Conservation (phyloP, 2,329 filamentous ascomycete species). For the Bipolaris sorokiniana region DNA sequence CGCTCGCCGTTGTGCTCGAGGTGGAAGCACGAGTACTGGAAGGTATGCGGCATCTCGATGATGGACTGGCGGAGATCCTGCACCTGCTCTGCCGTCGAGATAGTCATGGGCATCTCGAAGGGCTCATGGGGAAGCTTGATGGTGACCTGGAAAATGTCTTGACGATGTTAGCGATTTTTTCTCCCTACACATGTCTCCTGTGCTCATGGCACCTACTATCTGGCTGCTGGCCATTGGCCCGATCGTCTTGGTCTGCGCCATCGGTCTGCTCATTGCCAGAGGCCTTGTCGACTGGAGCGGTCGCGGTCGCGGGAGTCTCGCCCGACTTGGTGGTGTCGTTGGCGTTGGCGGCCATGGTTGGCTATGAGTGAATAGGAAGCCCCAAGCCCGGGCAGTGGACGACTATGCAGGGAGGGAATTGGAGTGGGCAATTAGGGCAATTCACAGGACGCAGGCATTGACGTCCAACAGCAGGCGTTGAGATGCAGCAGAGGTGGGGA, state of each 20-base stretch:
- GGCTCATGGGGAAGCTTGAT: slow-evolving; percentile 82
- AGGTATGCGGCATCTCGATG: slow-evolving; percentile 88
- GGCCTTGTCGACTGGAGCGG: slow-evolving; percentile 8
- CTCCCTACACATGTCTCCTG: background rate
- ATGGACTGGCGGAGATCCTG: slow-evolving; percentile 97
- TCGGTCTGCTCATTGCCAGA: slow-evolving; percentile 14
- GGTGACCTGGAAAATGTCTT: slow-evolving; percentile 71
- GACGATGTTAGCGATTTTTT: slow-evolving; percentile 9
- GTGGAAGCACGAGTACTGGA: slow-evolving; percentile 99
- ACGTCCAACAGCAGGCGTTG: slow-evolving; percentile 40
- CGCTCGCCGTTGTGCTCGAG: slow-evolving; percentile 86
- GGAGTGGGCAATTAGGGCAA: slow-evolving; percentile 25
- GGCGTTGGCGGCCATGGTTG: slow-evolving; percentile 43
- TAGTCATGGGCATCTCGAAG: slow-evolving; percentile 82
- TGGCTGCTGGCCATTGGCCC: slow-evolving; percentile 35
- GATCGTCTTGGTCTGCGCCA: slow-evolving; percentile 25
- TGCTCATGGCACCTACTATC: slow-evolving; percentile 36
- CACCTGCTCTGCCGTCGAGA: slow-evolving; percentile 91
- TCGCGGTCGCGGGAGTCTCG: slow-evolving; percentile 33
- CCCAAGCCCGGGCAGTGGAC: slow-evolving; percentile 28
- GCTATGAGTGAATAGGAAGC: slow-evolving; percentile 12
- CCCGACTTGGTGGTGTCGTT: slow-evolving; percentile 49
- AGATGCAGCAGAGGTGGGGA: slow-evolving; percentile 12
- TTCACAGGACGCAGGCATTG: slow-evolving; percentile 44
- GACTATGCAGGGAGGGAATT: slow-evolving; percentile 34